Evolutionary conservation across 2,329 filamentous ascomycete genomes (phyloP), one percentile per base, ranked within the genome.

Genomic region (Botrytis deweyae): DNA sequence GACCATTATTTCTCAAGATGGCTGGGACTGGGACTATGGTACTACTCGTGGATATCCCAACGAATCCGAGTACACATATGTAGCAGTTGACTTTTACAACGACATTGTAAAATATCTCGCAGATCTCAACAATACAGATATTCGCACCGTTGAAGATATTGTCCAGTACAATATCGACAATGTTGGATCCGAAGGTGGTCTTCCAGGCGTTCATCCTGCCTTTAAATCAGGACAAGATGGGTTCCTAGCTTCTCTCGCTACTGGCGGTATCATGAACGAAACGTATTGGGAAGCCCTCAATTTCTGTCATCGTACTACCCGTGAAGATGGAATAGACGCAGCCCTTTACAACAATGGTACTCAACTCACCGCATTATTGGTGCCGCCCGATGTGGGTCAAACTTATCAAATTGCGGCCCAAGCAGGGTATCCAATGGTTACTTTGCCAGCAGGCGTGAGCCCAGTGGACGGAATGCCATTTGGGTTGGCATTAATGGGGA

Each of bases 11-110:
- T 88, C 87, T 46, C 90, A 89, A 0, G 81, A 87, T 67, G 90
- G 90, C n/a, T 94, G 91, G 91, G 85, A 94, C 81, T 94, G 92
- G 87, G 90, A 92, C 78, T 91, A 89, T 76, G 91, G 91, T 22
- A 85, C 83, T 9, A 86, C 84, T 1, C 87, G 90, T 6, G 90
- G 90, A 3, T 89, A 84, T 78, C 83, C 89, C n/a, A 93, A 93
- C 75, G 88, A 93, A 81, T 93, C 90, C 22, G 91, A 93, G 80
- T 93, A 91, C 82, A 92, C 89, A 0, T 88, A 91, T 67, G 85
- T 94, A 76, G 93, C 93, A 81, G 88, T 90, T 0, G 90, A 92
- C 80, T 91, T 91, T 78, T 91, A 91, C 81, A 87, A 86, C 78
- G 85, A 87, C 79, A 85, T 83, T 3, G 73, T 80, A 65, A 79